Conservation (phyloP, 2,329 filamentous ascomycete species). For the Didymella pinodella region DNA sequence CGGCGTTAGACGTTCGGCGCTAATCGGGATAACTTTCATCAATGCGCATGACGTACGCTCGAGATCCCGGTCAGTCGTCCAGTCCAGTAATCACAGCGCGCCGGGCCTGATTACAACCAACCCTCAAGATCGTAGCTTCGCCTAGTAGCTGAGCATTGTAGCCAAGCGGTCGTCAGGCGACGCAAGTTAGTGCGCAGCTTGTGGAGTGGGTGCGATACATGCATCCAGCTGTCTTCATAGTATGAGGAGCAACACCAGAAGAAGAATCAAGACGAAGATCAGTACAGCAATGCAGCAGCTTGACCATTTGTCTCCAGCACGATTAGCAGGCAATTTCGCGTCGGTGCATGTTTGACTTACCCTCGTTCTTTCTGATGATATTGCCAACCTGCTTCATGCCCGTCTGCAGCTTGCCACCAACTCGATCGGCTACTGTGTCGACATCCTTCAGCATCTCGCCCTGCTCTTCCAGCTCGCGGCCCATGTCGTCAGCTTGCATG, state of each 20-base stretch:
- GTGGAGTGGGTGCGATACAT: not conserved
- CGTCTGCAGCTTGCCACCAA: constrained; percentile 82
- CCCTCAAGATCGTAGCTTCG: not conserved
- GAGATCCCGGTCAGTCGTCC: not conserved
- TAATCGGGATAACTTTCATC: not conserved
- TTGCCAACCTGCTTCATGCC: constrained; percentile 86
- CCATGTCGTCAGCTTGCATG: constrained; percentile 94
- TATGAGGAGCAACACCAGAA: constrained; percentile 80
- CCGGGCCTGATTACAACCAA: not conserved
- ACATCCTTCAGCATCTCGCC: constrained; percentile 85
- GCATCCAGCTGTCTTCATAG: constrained; percentile 56
- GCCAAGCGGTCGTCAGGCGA: not conserved
- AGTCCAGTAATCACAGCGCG: not conserved
- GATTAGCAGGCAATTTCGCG: constrained; percentile 40
- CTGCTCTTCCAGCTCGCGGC: constrained; percentile 94
- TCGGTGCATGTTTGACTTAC: constrained; percentile 54
- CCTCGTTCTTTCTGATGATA: constrained; percentile 90
- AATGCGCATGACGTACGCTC: constrained; percentile 3
- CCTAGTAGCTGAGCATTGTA: not conserved
- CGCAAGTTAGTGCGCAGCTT: not conserved
- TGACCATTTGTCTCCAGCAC: constrained; percentile 67
- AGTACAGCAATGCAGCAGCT: constrained; percentile 91
- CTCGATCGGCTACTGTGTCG: constrained; percentile 83
- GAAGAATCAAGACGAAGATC: constrained; percentile 85
- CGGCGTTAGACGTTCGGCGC: not conserved